Conservation (phyloP, 495 filamentous ascomycete species). For the Xylaria cubensis region DNA sequence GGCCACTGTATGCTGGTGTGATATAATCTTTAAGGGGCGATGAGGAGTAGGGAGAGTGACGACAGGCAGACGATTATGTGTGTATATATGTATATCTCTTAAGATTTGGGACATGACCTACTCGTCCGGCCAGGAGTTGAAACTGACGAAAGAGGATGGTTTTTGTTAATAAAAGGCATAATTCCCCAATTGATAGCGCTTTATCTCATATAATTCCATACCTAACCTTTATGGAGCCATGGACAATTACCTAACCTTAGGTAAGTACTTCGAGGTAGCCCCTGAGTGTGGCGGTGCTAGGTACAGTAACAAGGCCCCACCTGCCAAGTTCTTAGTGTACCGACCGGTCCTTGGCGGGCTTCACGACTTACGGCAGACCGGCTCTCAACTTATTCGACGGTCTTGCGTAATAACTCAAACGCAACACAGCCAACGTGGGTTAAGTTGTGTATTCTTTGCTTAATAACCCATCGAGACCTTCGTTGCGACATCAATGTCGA, state of each 20-base stretch:
- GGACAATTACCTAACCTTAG: background rate
- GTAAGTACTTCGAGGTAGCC: background rate
- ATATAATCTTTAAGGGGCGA: slow-evolving; percentile 14
- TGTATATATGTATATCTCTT: slow-evolving; percentile 45
- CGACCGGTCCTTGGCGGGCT: background rate
- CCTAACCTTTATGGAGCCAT: too few species aligned
- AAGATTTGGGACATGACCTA: slow-evolving; percentile 33
- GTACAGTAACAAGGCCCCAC: slow-evolving; percentile 14
- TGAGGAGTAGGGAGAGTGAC: slow-evolving; percentile 10
- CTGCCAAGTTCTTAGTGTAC: background rate
- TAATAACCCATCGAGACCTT: background rate
- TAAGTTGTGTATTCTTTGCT: background rate
- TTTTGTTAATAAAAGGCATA: slow-evolving; percentile 21
- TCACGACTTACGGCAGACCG: background rate
- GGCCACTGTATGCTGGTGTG: slow-evolving; percentile 22
- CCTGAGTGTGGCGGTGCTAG: slow-evolving; percentile 32
- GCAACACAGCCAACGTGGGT: background rate
- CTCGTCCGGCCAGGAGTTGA: slow-evolving; percentile 23
- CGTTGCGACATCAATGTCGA: background rate
- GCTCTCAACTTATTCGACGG: background rate
- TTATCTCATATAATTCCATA: too few species aligned
- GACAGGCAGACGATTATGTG: slow-evolving; percentile 28
- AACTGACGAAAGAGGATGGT: slow-evolving; percentile 6
- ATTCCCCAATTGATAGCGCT: slow-evolving; percentile 12
- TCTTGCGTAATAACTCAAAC: slow-evolving; percentile 2